Evolutionary conservation across 1,139 yeast genomes (phyloP).

Genomic region (Geotrichum restrictum): DNA sequence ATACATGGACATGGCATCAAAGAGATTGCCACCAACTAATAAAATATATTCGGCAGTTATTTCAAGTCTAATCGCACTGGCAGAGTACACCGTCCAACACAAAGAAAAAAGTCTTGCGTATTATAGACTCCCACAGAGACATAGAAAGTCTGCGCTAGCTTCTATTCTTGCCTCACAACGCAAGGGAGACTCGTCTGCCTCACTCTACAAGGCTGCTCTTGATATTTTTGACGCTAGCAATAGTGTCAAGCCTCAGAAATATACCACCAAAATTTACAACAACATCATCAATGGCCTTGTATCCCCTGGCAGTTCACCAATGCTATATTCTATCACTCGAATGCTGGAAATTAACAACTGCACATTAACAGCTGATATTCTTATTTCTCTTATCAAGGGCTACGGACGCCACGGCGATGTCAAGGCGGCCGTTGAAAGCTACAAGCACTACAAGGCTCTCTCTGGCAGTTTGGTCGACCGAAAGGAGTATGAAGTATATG

Average conservation of each 20-base stretch:
- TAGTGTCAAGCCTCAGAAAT: slow-evolving; percentile 26
- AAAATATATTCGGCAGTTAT: slow-evolving; percentile 35
- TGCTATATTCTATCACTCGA: slow-evolving; percentile 15
- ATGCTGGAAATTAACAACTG: slow-evolving; percentile 12
- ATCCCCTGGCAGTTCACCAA: slow-evolving; percentile 16
- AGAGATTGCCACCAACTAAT: slow-evolving; percentile 29
- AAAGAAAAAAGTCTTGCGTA: slow-evolving; percentile 18
- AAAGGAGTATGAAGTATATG: slow-evolving; percentile 26
- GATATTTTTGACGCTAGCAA: slow-evolving; percentile 33
- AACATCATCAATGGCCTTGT: slow-evolving; percentile 25
- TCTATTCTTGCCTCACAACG: slow-evolving; percentile 21
- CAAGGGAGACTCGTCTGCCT: slow-evolving; percentile 23
- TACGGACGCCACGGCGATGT: slow-evolving; percentile 24
- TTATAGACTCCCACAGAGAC: slow-evolving; percentile 17
- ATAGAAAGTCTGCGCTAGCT: slow-evolving; percentile 10
- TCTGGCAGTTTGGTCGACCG: slow-evolving; percentile 12
- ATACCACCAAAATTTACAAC: slow-evolving; percentile 23
- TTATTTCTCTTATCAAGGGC: slow-evolving; percentile 22
- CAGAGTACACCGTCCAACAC: slow-evolving; percentile 21
- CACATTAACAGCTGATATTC: slow-evolving; percentile 12
- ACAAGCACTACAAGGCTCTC: slow-evolving; percentile 20
- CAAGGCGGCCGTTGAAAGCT: slow-evolving; percentile 22
- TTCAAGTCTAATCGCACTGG: slow-evolving; percentile 30
- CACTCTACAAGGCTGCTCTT: slow-evolving; percentile 31
- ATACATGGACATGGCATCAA: slow-evolving; percentile 10